phyloP scores from a whole-genome alignment of 768 basidiomycete species.

The Macrolepiota albuminosa region DNA sequence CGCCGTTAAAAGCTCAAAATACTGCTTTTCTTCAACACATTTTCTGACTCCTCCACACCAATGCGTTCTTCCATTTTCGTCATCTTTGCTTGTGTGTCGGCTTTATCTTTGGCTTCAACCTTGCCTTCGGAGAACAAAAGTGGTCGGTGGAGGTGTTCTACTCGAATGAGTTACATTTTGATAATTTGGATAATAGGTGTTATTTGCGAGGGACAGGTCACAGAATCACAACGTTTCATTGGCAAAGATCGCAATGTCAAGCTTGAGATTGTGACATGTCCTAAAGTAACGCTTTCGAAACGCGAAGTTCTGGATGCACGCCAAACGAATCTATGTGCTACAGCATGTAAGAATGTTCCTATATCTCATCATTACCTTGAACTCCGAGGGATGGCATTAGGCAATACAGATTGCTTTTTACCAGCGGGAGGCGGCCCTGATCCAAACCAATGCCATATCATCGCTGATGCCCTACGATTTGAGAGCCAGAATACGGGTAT shows the following conservation, averaged over 20 bases:
- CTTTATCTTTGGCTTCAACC: not conserved
- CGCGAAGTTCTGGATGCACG: conserved; percentile 16
- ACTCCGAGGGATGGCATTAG: conserved; percentile 13
- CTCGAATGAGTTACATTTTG: not conserved
- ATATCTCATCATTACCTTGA: no score
- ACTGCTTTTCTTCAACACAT: not conserved
- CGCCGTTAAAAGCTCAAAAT: not conserved
- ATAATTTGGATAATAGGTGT: not conserved
- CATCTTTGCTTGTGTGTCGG: not conserved
- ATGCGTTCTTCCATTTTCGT: not conserved
- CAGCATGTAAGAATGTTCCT: conserved; percentile 26
- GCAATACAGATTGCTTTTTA: conserved; percentile 40
- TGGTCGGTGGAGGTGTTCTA: not conserved
- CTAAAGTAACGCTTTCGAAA: conserved; percentile 7
- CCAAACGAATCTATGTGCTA: conserved; percentile 38
- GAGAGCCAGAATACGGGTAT: conserved; percentile 41
- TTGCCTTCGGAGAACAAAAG: not conserved
- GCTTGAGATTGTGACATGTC: conserved; percentile 31
- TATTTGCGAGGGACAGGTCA: conserved; percentile 20
- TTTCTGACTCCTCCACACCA: not conserved
- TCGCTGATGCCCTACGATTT: conserved; percentile 43
- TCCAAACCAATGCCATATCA: conserved; percentile 43
- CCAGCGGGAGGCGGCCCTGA: conserved; percentile 43
- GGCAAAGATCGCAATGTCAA: conserved; percentile 40
- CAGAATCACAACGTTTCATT: conserved; percentile 28